Conservation (phyloP, 805 yeast species). For the Candida sanyiensis region DNA sequence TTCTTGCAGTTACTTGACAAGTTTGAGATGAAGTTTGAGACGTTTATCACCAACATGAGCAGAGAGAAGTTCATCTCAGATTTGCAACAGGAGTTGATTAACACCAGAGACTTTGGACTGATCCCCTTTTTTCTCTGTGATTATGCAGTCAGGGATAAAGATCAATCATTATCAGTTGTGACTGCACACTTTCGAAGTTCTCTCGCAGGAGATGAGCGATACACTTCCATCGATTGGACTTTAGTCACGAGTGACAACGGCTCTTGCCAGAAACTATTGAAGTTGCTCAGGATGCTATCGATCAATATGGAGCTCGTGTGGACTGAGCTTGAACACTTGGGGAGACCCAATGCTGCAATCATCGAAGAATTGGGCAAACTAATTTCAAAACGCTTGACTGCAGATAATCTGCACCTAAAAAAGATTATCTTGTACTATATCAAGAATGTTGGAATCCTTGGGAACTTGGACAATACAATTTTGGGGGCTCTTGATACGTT, state of each 20-base stretch:
- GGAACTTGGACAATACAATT: background rate
- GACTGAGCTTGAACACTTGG: conserved; percentile 12
- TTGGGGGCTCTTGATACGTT: conserved; percentile 11
- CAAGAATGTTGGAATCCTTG: background rate
- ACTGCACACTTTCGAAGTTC: conserved; percentile 2
- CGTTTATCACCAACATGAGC: conserved; percentile 17
- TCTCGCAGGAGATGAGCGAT: background rate
- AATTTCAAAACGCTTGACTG: background rate
- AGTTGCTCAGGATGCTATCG: conserved; percentile 13
- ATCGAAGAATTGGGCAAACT: conserved; percentile 12
- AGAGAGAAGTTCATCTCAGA: conserved; percentile 8
- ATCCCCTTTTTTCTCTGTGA: conserved; percentile 16
- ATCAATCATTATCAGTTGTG: conserved; percentile 8
- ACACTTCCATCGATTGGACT: conserved; percentile 16
- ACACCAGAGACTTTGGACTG: conserved; percentile 2
- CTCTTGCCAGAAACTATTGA: conserved; percentile 8
- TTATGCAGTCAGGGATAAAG: conserved; percentile 10
- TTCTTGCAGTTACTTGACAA: conserved; percentile 15
- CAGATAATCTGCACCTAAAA: conserved; percentile 2
- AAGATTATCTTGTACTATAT: conserved; percentile 9
- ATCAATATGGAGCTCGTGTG: conserved; percentile 13
- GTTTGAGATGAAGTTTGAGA: conserved; percentile 16
- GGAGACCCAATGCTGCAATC: conserved; percentile 16
- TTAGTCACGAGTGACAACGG: conserved; percentile 10
- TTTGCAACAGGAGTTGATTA: conserved; percentile 6